A percentile compares a stretch with the other conserved stretches of the same genome.
phyloP scores from a whole-genome alignment of 2,329 filamentous ascomycete genomes.

The Fusarium citri region DNA sequence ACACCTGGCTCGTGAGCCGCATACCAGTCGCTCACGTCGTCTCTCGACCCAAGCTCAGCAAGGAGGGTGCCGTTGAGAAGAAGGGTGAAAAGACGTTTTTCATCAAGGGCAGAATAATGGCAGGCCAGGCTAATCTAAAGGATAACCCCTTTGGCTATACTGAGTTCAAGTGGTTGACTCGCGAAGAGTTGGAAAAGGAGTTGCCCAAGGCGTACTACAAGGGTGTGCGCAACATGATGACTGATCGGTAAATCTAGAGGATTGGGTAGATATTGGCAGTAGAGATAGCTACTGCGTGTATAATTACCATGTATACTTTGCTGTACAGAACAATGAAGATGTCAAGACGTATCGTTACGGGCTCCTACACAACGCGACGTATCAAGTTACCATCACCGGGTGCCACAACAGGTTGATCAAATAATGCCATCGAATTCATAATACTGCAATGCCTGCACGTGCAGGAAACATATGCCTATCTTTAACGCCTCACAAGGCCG shows the following conservation, averaged over 20 bases:
- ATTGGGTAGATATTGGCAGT: constrained; percentile 23
- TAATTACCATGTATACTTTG: constrained; percentile 48
- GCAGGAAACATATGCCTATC: constrained; percentile 18
- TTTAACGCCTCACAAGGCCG: constrained; percentile 28
- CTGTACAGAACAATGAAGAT: constrained; percentile 43
- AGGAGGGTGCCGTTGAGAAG: constrained; percentile 56
- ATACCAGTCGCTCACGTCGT: constrained; percentile 86
- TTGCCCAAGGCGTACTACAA: constrained; percentile 78
- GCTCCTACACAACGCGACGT: neutral
- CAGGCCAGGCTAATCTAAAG: constrained; percentile 87
- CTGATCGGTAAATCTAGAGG: constrained; percentile 69
- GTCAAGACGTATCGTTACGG: constrained; percentile 8
- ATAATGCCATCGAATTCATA: neutral
- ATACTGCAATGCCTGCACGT: constrained; percentile 19
- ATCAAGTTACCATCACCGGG: neutral
- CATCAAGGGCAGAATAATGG: constrained; percentile 96
- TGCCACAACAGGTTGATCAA: neutral
- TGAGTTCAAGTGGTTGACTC: constrained; percentile 93
- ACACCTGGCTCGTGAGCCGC: constrained; percentile 96
- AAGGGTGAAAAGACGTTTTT: constrained; percentile 90
- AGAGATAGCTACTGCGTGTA: constrained; percentile 42
- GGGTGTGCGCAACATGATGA: constrained; percentile 84
- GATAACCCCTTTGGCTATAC: constrained; percentile 77
- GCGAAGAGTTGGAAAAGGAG: constrained; percentile 81
- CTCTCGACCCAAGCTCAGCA: constrained; percentile 61